These are phyloP conservation scores for Clarireedia hainanense DNA, from an alignment of 2,329 filamentous ascomycete species.

Conservation along the genomic window DNA sequence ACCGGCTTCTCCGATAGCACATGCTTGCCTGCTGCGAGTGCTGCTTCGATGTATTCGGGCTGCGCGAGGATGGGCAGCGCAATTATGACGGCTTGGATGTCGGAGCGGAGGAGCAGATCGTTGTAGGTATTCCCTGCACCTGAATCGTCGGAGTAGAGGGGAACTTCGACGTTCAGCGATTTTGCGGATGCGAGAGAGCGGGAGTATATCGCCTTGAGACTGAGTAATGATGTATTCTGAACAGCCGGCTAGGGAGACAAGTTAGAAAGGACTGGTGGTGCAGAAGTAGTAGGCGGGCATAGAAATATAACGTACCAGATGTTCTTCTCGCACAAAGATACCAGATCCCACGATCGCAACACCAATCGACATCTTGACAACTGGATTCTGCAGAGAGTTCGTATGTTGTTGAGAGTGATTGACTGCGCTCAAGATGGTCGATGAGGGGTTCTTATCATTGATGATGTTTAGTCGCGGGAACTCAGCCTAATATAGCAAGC, in stretches of 20 bases:
- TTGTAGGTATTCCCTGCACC: slow-evolving; percentile 36
- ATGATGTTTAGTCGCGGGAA: neutral
- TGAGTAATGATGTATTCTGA: slow-evolving; percentile 39
- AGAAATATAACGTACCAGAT: slow-evolving; percentile 38
- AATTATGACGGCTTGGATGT: slow-evolving; percentile 30
- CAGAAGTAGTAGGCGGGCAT: neutral
- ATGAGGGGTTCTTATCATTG: neutral
- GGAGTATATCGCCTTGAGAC: slow-evolving; percentile 42
- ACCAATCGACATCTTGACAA: slow-evolving; percentile 35
- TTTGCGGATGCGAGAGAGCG: slow-evolving; percentile 27
- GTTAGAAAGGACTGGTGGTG: slow-evolving; percentile 6
- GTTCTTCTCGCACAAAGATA: slow-evolving; percentile 52
- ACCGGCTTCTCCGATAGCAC: slow-evolving; percentile 49
- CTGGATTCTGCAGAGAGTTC: neutral
- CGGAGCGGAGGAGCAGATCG: slow-evolving; percentile 26
- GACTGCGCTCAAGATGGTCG: neutral
- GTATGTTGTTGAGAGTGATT: neutral
- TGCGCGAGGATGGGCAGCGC: slow-evolving; percentile 44
- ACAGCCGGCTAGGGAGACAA: slow-evolving; percentile 45
- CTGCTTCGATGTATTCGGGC: slow-evolving; percentile 41
- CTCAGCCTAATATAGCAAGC: neutral
- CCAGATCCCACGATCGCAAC: slow-evolving; percentile 57
- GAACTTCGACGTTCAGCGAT: slow-evolving; percentile 34
- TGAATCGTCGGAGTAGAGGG: slow-evolving; percentile 28
- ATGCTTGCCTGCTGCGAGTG: slow-evolving; percentile 43